Conservation (phyloP, 441 rosid genomes). For the Pelargonium citronellum region DNA sequence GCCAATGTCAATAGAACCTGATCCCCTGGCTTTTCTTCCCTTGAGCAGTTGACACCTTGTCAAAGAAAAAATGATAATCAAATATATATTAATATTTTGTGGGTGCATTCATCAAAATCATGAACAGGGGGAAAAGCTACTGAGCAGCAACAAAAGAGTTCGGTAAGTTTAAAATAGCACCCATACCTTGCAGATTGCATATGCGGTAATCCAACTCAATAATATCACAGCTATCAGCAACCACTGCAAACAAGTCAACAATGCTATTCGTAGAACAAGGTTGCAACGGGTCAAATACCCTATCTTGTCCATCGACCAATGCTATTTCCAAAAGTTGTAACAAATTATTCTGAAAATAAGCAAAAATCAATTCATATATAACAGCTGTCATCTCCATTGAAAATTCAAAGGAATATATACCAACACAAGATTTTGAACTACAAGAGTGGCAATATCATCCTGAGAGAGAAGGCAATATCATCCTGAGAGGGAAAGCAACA, state of each 20-base stretch:
- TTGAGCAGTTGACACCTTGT: slow-evolving; percentile 62
- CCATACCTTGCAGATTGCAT: slow-evolving; percentile 76
- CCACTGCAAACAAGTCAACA: slow-evolving; percentile 46
- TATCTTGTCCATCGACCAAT: slow-evolving; percentile 59
- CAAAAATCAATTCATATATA: slow-evolving; percentile 22
- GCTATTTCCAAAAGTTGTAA: slow-evolving; percentile 71
- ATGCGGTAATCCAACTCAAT: slow-evolving; percentile 45
- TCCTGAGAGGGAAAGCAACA: neutral
- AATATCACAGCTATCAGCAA: slow-evolving; percentile 38
- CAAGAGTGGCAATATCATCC: neutral
- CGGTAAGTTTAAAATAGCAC: slow-evolving; percentile 14
- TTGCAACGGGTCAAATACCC: slow-evolving; percentile 38
- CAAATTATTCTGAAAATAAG: slow-evolving; percentile 49
- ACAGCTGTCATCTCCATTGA: slow-evolving; percentile 17
- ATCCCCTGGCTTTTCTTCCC: slow-evolving; percentile 74
- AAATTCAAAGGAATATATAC: neutral
- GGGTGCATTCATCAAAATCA: slow-evolving; percentile 5
- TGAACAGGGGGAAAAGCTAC: slow-evolving; percentile 11
- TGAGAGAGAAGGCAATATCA: slow-evolving; percentile 5
- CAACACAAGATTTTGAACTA: slow-evolving; percentile 3
- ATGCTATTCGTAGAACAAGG: slow-evolving; percentile 50
- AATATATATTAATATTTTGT: neutral
- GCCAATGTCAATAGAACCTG: slow-evolving; percentile 62
- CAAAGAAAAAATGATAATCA: slow-evolving; percentile 15
- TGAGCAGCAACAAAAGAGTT: slow-evolving; percentile 14